A percentile compares a stretch with the other conserved stretches of the same genome.
phyloP scores from a whole-genome alignment of 2,329 filamentous ascomycete genomes.

The Fonsecaea multimorphosa region DNA sequence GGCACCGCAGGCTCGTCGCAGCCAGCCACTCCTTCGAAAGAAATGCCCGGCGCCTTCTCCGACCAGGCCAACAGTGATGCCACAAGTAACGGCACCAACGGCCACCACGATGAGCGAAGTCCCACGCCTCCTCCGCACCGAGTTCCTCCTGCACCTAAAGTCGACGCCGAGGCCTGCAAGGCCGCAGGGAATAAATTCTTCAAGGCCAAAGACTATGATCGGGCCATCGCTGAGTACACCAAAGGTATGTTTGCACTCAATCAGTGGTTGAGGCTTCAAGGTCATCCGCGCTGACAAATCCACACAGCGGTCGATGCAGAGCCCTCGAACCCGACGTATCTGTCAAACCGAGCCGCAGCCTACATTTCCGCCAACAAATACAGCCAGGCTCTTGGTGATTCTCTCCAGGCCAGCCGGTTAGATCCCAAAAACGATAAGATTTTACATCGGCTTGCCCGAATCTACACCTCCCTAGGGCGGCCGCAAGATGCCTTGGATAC shows the following conservation, averaged over 20 bases:
- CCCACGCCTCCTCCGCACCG: constrained; percentile 55
- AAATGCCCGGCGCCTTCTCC: constrained; percentile 36
- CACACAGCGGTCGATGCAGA: constrained; percentile 80
- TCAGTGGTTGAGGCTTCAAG: constrained; percentile 16
- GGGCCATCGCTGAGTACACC: constrained; percentile 90
- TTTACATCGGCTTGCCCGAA: constrained; percentile 82
- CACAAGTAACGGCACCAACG: constrained; percentile 36
- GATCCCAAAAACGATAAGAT: constrained; percentile 89
- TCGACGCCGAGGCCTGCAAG: constrained; percentile 92
- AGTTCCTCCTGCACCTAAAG: constrained; percentile 56
- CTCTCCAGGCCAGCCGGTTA: constrained; percentile 77
- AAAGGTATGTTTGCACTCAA: constrained; percentile 69
- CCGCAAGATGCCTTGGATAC: constrained; percentile 85
- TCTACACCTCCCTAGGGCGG: constrained; percentile 84
- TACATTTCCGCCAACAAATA: constrained; percentile 88
- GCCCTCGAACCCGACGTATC: constrained; percentile 83
- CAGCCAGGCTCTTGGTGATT: constrained; percentile 82
- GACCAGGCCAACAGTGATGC: constrained; percentile 37
- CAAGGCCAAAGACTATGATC: constrained; percentile 87
- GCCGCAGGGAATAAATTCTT: constrained; percentile 93
- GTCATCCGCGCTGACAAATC: constrained; percentile 35
- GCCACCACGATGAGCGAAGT: constrained; percentile 47
- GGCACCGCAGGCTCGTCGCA: constrained; percentile 28
- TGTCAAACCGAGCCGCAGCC: constrained; percentile 93
- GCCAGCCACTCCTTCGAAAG: constrained; percentile 35